Base-by-base conservation (phyloP, 805 yeast genomes). In the Ogataea ganodermae region DNA sequence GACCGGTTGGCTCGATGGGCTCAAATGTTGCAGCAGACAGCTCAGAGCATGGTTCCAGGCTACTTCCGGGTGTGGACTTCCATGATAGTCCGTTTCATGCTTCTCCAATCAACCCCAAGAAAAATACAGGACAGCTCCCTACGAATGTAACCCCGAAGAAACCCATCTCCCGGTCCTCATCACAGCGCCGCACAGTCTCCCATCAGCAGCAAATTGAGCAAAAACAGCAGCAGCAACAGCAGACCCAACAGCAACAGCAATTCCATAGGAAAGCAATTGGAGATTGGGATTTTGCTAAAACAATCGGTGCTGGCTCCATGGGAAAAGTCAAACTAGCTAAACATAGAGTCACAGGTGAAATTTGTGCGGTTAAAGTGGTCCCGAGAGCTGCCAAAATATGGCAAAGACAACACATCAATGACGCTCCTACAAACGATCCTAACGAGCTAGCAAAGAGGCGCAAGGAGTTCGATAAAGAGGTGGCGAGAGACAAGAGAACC, bases 301-400 rank as follows among this genome's bases (percentile, higher is more conserved):
- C 97, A 2, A 87, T 94, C 38, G 99, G 99, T 35, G 96, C 98
- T 2, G 99, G 99, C 3, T 89, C 97, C 0, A 94, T 94, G 99
- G 99, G 99, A 49, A 95, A 92, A 66, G 99, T 94, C 42, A 94
- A 94, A 69, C 74, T 94, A 32, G 98, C 98, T 1, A 84, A 81
- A 59, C 96, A 91, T 70, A 80, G 86, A 55, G 68, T 81, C 28
- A 89, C 97, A 1, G 80, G 79, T 50, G 91, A 88, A 57, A 76
- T 89, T 12, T 92, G 97, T 69, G 96, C 95, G 0, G 91, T 92
- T 22, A 92, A 92, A 65, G 91, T 92, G 46, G 94, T 92, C 31
- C 96, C 96, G 21, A 74, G 96, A 57, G 97, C 97, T 6, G 85
- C 89, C 5, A 85, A 81, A 57, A 71, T 85, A 8, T 87, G 85